Conservation (phyloP, 2,329 filamentous ascomycete genomes). For the Ceratocystis destructans region DNA sequence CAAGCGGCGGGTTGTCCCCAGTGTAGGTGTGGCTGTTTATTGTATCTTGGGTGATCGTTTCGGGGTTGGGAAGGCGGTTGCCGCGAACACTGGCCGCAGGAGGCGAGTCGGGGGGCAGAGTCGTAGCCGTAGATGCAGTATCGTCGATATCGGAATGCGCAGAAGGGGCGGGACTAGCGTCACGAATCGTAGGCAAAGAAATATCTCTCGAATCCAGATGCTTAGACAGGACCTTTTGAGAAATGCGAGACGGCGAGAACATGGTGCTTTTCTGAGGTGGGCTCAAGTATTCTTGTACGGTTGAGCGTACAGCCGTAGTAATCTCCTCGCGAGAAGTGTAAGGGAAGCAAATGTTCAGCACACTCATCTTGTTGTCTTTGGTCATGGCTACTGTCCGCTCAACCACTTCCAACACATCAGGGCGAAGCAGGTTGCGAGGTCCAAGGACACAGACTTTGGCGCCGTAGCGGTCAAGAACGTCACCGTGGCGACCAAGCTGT, state of each 20-base stretch:
- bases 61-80: constrained; percentile 51
- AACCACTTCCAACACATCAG: constrained; percentile 78
- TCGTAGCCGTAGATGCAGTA: constrained; percentile 47
- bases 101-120: constrained; percentile 41
- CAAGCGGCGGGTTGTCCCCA: constrained; percentile 68
- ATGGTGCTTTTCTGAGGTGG: constrained; percentile 51
- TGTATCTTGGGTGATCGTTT: constrained; percentile 72
- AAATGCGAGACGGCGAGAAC: constrained; percentile 79
- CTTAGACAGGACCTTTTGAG: constrained; percentile 66
- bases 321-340: constrained; percentile 96
- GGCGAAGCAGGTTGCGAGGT: constrained; percentile 67
- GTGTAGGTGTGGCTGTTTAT: constrained; percentile 83
- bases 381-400: constrained; percentile 79
- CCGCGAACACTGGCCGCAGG: constrained; percentile 25
- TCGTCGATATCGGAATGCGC: constrained; percentile 36
- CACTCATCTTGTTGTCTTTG: constrained; percentile 63
- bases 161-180: constrained; percentile 35
- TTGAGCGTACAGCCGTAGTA: constrained; percentile 73
- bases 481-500: constrained; percentile 84
- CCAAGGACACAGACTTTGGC: constrained; percentile 76
- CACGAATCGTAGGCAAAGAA: constrained; percentile 34
- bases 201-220: constrained; percentile 38
- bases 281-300: constrained; percentile 67
- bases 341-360: constrained; percentile 90
- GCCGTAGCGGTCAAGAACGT: constrained; percentile 83